Evolutionary conservation across 73 alveolate genomes (phyloP), one percentile per base, ranked within the genome.

Genomic region (Tetrahymena borealis): DNA sequence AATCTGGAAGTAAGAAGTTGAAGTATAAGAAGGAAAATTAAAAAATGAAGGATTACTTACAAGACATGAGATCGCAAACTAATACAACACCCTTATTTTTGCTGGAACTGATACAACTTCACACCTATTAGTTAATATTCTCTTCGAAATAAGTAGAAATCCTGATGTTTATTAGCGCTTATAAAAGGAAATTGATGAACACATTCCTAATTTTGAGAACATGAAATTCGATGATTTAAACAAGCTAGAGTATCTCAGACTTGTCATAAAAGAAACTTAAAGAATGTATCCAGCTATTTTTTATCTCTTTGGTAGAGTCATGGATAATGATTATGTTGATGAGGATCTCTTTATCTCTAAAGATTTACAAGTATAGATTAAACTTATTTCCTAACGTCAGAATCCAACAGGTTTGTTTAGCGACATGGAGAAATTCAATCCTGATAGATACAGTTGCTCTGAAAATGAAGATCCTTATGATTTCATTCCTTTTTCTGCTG

Each of bases 401-500:
- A 60, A 60, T 32, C 35, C 20, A 40, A 18, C 33, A 38, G 95
- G 95, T 33, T 93, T 91, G 92, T 93, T 60, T 40, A 92, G 90
- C 33, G 90, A 93, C 33, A 85, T 85, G 91, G 39, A 32, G 20
- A 90, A 90, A 13, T 32, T 93, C 4, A 38, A 85, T 39, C 90
- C 90, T 40, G 78, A 85, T 32, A 93, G 91, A 33, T 91, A 38
- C 5, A 79, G 79, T n/a, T 60, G 37, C 2, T 15, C 85, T 24
- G 78, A 79, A 28, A 85, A 93, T 28, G 95, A 93, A 79, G 91
- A 93, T 40, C 93, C 93, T 0, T 93, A 40, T 33, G 91, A 79
- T 33, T 43, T 79, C 24, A 85, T 85, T 15, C 95, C 95, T 11
- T 93, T 93, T 36, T 39, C 95, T n/a, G 95, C 95, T 3, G 95